Percentiles rank a stretch among this genome's conserved stretches.
Evolutionary conservation across 2,329 filamentous ascomycete genomes (phyloP).

Genomic region (Grosmannia serpens): DNA sequence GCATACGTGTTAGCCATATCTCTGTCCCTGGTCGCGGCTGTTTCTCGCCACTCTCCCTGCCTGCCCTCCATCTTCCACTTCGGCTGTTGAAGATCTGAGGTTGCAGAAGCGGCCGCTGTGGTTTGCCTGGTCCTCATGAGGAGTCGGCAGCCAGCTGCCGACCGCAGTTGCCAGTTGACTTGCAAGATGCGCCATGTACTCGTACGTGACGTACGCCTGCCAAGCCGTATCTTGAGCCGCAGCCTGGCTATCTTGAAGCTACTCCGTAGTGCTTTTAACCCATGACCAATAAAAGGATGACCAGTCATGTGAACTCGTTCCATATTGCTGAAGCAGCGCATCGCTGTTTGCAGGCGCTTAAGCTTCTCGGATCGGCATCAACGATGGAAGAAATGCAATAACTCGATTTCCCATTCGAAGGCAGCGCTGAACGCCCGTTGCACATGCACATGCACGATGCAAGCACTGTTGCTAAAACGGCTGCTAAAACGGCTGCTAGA

Average conservation of each 20-base stretch:
- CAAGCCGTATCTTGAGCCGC: not conserved
- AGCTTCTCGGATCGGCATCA: not conserved
- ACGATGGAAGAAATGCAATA: not conserved
- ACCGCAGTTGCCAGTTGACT: not conserved
- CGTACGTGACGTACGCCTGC: not conserved
- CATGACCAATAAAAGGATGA: not conserved
- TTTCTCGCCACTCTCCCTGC: not conserved
- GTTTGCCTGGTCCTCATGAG: constrained; percentile 3
- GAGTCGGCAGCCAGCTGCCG: not conserved
- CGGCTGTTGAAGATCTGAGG: not conserved
- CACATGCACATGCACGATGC: not conserved
- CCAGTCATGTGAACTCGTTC: not conserved
- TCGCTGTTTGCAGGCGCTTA: not conserved
- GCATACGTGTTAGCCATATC: not conserved
- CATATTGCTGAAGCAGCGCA: not conserved
- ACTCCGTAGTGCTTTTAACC: not conserved
- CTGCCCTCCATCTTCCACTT: not conserved
- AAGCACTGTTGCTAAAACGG: not conserved
- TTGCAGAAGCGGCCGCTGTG: constrained; percentile 13
- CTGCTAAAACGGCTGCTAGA: not conserved
- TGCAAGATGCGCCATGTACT: not conserved
- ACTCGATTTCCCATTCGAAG: not conserved
- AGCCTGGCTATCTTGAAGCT: not conserved
- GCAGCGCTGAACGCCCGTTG: not conserved
- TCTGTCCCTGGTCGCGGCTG: not conserved